Percentiles rank a stretch among this genome's conserved stretches.
Conservation (phyloP, 148 eudicot species). For the Rhododendron kiyosumense region DNA sequence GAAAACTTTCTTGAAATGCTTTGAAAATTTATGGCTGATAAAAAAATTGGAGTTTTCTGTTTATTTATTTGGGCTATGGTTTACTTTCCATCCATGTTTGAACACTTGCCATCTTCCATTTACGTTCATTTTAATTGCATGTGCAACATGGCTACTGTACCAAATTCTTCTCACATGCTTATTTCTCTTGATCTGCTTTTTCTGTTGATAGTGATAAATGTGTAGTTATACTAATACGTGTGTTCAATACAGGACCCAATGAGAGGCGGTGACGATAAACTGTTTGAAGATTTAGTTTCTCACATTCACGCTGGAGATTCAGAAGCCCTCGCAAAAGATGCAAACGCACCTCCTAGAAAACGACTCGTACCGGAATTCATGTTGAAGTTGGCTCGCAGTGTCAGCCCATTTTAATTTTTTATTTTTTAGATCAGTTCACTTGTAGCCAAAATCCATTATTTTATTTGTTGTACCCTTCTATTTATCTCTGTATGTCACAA, state of each 20-base stretch:
- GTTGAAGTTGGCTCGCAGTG: conserved; percentile 64
- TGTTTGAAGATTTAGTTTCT: conserved; percentile 74
- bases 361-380: conserved; percentile 85
- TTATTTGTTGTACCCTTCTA: background rate
- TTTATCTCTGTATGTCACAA: background rate
- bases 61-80: background rate
- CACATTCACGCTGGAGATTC: conserved; percentile 64
- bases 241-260: conserved; percentile 69
- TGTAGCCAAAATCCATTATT: background rate
- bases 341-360: conserved; percentile 60
- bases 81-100: background rate
- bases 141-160: background rate
- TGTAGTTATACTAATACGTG: background rate
- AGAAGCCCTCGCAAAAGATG: conserved; percentile 68
- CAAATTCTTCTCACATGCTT: background rate
- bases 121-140: background rate
- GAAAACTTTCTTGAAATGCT: background rate
- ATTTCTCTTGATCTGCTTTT: background rate
- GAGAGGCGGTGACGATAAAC: conserved; percentile 85
- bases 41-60: background rate
- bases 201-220: background rate
- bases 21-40: background rate
- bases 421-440: conserved; percentile 3
- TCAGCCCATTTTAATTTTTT: conserved; percentile 76
- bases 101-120: background rate